Evolutionary conservation across 768 basidiomycete genomes (phyloP).

Genomic region (Tylopilus balloui): DNA sequence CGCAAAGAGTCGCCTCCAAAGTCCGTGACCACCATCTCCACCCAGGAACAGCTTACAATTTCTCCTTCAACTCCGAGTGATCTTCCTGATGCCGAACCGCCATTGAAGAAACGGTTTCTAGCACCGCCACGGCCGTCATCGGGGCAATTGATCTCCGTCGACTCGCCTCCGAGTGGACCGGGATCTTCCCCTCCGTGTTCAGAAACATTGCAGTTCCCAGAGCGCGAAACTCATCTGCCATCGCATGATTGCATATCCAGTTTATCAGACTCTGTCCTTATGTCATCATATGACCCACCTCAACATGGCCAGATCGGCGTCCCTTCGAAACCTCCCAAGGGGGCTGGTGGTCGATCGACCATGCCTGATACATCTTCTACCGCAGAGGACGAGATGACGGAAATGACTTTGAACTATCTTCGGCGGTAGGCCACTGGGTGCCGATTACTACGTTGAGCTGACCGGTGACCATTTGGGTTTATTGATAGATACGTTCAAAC

Average conservation of each 20-base stretch:
- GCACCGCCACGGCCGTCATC: slow-evolving; percentile 18
- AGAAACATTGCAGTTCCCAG: background rate
- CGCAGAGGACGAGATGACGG: slow-evolving; percentile 24
- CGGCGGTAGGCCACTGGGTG: slow-evolving; percentile 20
- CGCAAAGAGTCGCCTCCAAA: background rate
- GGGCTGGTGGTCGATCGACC: background rate
- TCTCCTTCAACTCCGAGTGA: background rate
- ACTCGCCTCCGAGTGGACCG: background rate
- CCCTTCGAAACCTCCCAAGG: background rate
- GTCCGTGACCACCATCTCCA: background rate
- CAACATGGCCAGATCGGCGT: background rate
- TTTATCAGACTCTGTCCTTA: background rate
- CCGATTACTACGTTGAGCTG: background rate
- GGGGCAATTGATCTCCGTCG: background rate
- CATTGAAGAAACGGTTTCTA: slow-evolving; percentile 13
- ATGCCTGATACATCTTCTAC: background rate
- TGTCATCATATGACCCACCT: background rate
- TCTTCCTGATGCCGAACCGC: background rate
- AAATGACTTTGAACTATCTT: slow-evolving; percentile 30
- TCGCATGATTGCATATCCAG: background rate
- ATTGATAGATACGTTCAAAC: slow-evolving; percentile 28
- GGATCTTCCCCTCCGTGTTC: background rate
- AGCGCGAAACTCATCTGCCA: background rate
- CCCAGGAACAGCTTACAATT: background rate
- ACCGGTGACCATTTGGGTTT: slow-evolving; percentile 5